Base-by-base conservation (phyloP, 2,329 filamentous ascomycete species). In the Aplosporella prunicola region DNA sequence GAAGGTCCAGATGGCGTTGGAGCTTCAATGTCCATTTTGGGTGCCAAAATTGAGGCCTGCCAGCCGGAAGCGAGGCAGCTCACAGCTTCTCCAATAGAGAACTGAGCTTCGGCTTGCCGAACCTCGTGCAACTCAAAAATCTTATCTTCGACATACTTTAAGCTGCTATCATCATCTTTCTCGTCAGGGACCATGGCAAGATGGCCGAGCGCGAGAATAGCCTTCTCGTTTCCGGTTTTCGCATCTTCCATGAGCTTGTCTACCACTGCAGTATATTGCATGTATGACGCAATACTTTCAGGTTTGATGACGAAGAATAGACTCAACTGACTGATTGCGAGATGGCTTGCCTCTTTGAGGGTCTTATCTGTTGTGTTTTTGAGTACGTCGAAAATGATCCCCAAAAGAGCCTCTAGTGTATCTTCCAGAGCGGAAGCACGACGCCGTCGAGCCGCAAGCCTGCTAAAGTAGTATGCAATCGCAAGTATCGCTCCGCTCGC, bases 81-180 rank as follows among this genome's bases (percentile, higher is more conserved):
- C 36, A 96, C 72, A 9, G 91, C 86, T 55, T 94, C 88, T 10
- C 91, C 91, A 18, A 93, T 78, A 0, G 86, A 76, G 54, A 98
- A 95, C 44, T 95, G 89, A 1, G 88, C 73, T 56, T 96, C 89
- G 0, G 83, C 76, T 48, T 87, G 81, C 47, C 84, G 84, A 28
- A 91, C 76, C 53, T 94, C 87, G 49, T 93, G 82, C 3, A 96
- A 67, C 8, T 71, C 71, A 53, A 88, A 83, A 0, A 96, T 64
- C 18, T 74, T 76, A 9, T 76, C 69, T 9, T 86, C 61, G 5
- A 93, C 72, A 8, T 68, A 62, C 2, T 61, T 61, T 1, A 82
- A 57, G 1, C 55, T 50, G 5, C 52, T 50, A 33, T 50, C 52
- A 2, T 57, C 50, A 2, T 60, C 53, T 1, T 50, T 47, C 26